Conservation (phyloP, 73 alveolate species). For the Paramecium biaurelia region DNA sequence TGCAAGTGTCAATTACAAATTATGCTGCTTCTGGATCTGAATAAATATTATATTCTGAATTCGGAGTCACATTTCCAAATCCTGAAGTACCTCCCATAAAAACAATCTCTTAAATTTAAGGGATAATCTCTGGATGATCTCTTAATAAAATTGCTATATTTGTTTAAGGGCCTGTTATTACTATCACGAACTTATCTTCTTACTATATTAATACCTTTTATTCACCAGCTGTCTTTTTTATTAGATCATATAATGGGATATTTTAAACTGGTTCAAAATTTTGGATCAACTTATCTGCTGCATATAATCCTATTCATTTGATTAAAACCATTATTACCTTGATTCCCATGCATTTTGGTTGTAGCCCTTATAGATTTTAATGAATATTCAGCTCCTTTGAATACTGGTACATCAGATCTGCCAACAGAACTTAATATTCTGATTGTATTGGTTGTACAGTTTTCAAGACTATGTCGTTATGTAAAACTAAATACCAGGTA, state of each 20-base stretch:
- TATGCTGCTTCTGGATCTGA: constrained; percentile 33
- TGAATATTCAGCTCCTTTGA: constrained; percentile 11
- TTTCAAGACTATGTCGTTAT: background rate
- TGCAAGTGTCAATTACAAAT: background rate
- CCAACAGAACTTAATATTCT: constrained; percentile 26
- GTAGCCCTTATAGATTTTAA: background rate
- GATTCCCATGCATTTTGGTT: background rate
- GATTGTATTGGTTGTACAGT: constrained; percentile 37
- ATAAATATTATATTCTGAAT: constrained; percentile 53
- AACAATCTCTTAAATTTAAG: background rate
- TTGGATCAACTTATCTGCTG: background rate
- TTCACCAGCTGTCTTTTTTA: background rate
- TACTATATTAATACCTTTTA: background rate
- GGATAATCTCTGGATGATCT: constrained; percentile 48
- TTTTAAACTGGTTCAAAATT: background rate
- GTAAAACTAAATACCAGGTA: background rate
- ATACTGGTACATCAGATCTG: background rate
- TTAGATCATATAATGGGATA: background rate
- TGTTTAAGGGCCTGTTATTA: constrained; percentile 49
- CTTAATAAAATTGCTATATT: constrained; percentile 13
- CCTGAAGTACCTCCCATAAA: constrained; percentile 61
- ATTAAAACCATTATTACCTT: background rate
- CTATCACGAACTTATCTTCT: background rate
- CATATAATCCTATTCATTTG: background rate
- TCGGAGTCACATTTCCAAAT: constrained; percentile 56